Percentiles rank a stretch among this genome's conserved stretches.
phyloP scores from a whole-genome alignment of 2,329 filamentous ascomycete species.

The Verticillium klebahnii region DNA sequence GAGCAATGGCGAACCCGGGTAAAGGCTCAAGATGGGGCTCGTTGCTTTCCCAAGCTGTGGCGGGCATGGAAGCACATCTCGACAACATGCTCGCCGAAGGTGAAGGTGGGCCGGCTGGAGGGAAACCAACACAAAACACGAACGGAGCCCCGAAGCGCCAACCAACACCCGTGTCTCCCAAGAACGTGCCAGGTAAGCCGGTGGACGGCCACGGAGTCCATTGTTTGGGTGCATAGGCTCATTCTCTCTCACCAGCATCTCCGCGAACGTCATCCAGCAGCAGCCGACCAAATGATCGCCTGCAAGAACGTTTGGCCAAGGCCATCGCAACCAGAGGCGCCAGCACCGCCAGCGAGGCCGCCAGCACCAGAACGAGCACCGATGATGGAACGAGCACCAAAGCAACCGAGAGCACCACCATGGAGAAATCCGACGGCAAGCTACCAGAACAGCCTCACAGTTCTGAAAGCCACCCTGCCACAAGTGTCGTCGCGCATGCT shows the following conservation, averaged over 20 bases:
- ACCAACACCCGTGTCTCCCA: constrained; percentile 15
- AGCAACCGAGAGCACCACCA: not conserved
- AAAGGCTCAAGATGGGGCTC: constrained; percentile 62
- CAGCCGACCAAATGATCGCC: constrained; percentile 66
- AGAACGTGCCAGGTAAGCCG: not conserved
- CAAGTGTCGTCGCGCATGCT: not conserved
- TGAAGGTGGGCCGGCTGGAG: constrained; percentile 33
- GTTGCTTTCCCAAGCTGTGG: constrained; percentile 84
- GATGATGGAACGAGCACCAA: not conserved
- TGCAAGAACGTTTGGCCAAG: constrained; percentile 86
- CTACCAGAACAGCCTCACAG: not conserved
- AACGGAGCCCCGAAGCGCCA: constrained; percentile 27
- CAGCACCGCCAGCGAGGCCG: constrained; percentile 6
- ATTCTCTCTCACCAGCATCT: not conserved
- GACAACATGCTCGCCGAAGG: constrained; percentile 88
- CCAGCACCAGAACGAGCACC: constrained; percentile 1
- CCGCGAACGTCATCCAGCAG: constrained; percentile 47
- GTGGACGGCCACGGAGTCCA: not conserved
- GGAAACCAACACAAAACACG: not conserved
- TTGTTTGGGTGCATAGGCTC: not conserved
- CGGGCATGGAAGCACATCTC: constrained; percentile 86
- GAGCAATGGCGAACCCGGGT: not conserved
- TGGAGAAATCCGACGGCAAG: not conserved
- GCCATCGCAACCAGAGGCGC: constrained; percentile 69
- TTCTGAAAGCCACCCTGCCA: not conserved